Evolutionary conservation across 495 filamentous ascomycete genomes (phyloP).

Genomic region (Tuber magnatum): DNA sequence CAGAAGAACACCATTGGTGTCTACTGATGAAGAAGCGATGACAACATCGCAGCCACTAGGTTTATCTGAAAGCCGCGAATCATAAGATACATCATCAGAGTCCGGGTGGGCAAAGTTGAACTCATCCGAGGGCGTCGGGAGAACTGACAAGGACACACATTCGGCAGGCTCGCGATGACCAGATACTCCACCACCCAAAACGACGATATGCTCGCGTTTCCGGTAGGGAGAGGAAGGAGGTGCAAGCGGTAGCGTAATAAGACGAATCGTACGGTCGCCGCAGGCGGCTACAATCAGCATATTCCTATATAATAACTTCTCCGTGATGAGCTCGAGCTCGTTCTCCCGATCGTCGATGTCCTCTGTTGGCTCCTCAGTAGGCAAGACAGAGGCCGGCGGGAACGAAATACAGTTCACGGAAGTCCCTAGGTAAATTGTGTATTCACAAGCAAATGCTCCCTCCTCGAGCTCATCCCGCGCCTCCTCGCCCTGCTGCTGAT

Average conservation of each 20-base stretch:
- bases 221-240: conserved; percentile 48
- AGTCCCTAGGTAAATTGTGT: conserved; percentile 38
- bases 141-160: conserved; percentile 54
- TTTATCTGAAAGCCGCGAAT: conserved; percentile 15
- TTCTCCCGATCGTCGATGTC: conserved; percentile 53
- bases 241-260: conserved; percentile 54
- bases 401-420: conserved; percentile 34
- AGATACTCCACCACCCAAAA: conserved; percentile 43
- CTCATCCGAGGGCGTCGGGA: conserved; percentile 38
- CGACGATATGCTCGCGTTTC: conserved; percentile 22
- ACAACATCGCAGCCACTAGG: conserved; percentile 29
- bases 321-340: conserved; percentile 51
- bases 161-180: conserved; percentile 50
- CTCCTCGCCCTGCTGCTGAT: conserved; percentile 49
- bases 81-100: conserved; percentile 14
- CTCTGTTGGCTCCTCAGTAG: conserved; percentile 9
- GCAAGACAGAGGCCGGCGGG: conserved; percentile 31
- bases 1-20: conserved; percentile 52
- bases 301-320: conserved; percentile 46
- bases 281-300: conserved; percentile 56
- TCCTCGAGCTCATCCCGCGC: conserved; percentile 29
- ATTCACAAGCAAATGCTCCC: conserved; percentile 29
- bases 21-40: conserved; percentile 37
- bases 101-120: conserved; percentile 22
- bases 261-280: conserved; percentile 52